phyloP scores from a whole-genome alignment of 108 stramenopile species.

The Skeletonema costatum region DNA sequence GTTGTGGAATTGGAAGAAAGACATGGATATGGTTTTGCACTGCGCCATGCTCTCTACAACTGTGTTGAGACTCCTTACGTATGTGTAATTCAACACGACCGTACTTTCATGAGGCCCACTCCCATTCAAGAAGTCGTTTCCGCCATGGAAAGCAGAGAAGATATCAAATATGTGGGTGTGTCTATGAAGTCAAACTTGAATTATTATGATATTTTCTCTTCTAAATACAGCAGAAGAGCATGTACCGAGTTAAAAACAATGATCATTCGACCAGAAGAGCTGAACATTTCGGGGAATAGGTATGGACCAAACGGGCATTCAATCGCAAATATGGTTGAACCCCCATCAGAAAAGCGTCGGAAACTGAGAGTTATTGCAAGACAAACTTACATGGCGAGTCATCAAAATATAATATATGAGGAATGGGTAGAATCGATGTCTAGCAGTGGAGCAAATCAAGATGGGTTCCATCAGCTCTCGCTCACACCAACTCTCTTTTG shows the following conservation, averaged over 20 bases:
- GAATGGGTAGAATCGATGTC: slow-evolving; percentile 52
- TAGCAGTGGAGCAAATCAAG: slow-evolving; percentile 7
- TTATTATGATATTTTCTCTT: slow-evolving; percentile 72
- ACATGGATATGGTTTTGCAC: slow-evolving; percentile 88
- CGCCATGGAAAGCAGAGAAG: slow-evolving; percentile 65
- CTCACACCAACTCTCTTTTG: slow-evolving; percentile 86
- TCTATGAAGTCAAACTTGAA: slow-evolving; percentile 78
- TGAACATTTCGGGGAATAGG: slow-evolving; percentile 44
- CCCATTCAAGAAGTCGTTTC: slow-evolving; percentile 60
- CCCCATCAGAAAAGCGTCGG: slow-evolving; percentile 38
- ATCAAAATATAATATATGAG: slow-evolving; percentile 40
- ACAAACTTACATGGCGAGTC: slow-evolving; percentile 55
- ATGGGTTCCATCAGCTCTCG: slow-evolving; percentile 57
- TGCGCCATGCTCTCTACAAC: slow-evolving; percentile 70
- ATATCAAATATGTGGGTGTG: slow-evolving; percentile 79
- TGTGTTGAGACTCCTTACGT: slow-evolving; percentile 75
- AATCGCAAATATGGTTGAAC: slow-evolving; percentile 35
- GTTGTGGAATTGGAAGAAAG: slow-evolving; percentile 73
- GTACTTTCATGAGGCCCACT: slow-evolving; percentile 82
- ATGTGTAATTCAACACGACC: slow-evolving; percentile 91
- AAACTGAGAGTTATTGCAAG: slow-evolving; percentile 43
- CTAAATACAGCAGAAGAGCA: slow-evolving; percentile 69
- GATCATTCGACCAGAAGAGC: slow-evolving; percentile 66
- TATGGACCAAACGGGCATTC: slow-evolving; percentile 71
- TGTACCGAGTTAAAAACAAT: slow-evolving; percentile 53